Conservation (phyloP, 140 eudicot genomes). For the Erigeron philadelphicus region DNA sequence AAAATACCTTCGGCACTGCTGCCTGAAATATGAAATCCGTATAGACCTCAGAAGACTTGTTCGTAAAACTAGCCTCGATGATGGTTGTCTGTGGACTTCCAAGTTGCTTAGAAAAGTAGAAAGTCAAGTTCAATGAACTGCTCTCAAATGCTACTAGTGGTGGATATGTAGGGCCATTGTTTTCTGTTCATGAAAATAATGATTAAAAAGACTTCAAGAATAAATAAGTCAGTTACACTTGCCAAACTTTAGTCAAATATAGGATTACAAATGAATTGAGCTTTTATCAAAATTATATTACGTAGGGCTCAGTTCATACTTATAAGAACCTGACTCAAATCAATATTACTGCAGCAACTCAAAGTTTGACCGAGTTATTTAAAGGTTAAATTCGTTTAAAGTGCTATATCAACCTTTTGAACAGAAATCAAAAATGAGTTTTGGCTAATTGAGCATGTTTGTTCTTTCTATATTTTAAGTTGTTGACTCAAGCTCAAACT, state of each 20-base stretch:
- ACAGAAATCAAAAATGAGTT: not conserved
- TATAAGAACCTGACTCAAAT: not conserved
- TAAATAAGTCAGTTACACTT: not conserved
- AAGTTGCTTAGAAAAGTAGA: constrained; percentile 74
- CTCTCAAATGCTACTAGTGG: constrained; percentile 90
- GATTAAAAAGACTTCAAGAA: constrained; percentile 14
- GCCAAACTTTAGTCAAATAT: constrained; percentile 11
- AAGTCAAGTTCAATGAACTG: constrained; percentile 58
- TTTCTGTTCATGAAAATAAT: constrained; percentile 39
- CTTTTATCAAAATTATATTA: not conserved
- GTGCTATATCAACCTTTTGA: not conserved
- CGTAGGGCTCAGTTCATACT: not conserved
- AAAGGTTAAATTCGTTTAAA: not conserved
- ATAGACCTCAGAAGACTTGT: constrained; percentile 56
- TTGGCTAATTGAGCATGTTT: not conserved
- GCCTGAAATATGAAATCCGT: constrained; percentile 91
- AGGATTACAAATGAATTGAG: not conserved
- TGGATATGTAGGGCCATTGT: constrained; percentile 59
- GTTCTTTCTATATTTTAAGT: not conserved
- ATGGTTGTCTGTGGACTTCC: constrained; percentile 55
- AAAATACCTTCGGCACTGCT: constrained; percentile 87
- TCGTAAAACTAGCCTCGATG: constrained; percentile 64
- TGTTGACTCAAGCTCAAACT: not conserved
- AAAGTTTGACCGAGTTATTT: not conserved
- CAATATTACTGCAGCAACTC: not conserved